A percentile compares a stretch with the other conserved stretches of the same genome.
These are phyloP conservation scores for Volvox carteri DNA, from an alignment of 163 green algal species.

Conservation along the genomic window DNA sequence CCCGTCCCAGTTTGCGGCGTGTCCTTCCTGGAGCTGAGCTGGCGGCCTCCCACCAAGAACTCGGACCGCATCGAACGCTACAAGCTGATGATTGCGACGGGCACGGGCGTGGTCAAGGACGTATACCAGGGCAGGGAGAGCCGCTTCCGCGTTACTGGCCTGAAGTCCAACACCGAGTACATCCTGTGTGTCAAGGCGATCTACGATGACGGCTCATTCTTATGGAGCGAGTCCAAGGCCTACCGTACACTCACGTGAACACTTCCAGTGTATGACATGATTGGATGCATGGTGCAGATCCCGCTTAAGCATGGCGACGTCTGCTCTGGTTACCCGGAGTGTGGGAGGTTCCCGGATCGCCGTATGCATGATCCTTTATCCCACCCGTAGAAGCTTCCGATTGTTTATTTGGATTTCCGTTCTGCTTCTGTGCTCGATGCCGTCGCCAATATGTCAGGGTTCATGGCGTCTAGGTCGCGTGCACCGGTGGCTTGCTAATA, in stretches of 20 bases:
- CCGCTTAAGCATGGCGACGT: no score
- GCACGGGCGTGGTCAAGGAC: conserved; percentile 82
- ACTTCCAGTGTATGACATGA: no score
- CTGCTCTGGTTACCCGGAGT: no score
- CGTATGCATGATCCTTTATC: no score
- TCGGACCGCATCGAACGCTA: conserved; percentile 81
- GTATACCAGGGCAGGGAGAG: conserved; percentile 77
- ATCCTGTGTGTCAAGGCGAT: conserved; percentile 91
- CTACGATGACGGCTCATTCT: conserved; percentile 87
- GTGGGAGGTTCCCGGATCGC: no score
- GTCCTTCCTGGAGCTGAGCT: conserved; percentile 68
- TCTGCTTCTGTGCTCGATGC: no score
- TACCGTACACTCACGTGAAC: conserved; percentile 73
- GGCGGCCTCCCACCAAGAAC: conserved; percentile 86
- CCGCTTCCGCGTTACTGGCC: conserved; percentile 67
- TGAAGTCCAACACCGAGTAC: conserved; percentile 85
- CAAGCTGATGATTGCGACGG: conserved; percentile 90
- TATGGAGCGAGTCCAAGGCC: conserved; percentile 86
- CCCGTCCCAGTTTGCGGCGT: conserved; percentile 38
- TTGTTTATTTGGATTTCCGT: no score
- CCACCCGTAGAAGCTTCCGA: no score
- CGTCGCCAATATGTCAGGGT: no score
- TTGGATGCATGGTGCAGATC: no score
- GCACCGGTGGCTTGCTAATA: no score
- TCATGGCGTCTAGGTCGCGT: no score